These are phyloP conservation scores for Ascochyta viciae-villosae DNA, from an alignment of 2,329 filamentous ascomycete genomes.

Conservation along the genomic window DNA sequence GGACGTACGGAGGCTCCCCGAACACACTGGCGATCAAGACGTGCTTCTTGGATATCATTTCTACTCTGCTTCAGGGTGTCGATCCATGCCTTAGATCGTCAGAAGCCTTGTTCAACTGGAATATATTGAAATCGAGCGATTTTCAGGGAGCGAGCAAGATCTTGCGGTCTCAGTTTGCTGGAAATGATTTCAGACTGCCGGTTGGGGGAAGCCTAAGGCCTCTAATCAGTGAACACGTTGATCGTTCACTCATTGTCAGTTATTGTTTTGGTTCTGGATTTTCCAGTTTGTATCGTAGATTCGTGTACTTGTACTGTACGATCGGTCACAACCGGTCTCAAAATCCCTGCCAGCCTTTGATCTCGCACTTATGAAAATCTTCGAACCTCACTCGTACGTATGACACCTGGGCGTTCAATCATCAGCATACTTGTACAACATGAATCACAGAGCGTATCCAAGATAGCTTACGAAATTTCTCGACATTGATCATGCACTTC, in stretches of 20 bases:
- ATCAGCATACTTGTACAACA: constrained; percentile 25
- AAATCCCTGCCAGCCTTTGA: background rate
- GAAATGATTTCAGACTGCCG: background rate
- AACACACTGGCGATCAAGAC: background rate
- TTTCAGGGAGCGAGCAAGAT: background rate
- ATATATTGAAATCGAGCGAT: background rate
- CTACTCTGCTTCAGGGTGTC: background rate
- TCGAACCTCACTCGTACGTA: background rate
- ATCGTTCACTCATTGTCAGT: background rate
- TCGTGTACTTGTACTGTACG: too few relatives aligned
- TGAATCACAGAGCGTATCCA: background rate
- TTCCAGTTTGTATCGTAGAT: background rate
- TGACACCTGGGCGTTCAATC: constrained; percentile 21
- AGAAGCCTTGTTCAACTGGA: background rate
- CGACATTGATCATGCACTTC: background rate
- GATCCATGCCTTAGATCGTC: background rate
- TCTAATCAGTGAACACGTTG: background rate
- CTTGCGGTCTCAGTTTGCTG: background rate
- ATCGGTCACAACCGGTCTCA: background rate
- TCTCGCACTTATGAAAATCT: background rate
- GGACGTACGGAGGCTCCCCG: background rate
- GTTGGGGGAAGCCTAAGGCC: background rate
- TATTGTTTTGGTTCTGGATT: background rate
- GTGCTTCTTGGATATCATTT: background rate
- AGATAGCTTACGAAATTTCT: background rate